phyloP scores from a whole-genome alignment of 129 eudicot genomes.

The Glebionis coronaria region DNA sequence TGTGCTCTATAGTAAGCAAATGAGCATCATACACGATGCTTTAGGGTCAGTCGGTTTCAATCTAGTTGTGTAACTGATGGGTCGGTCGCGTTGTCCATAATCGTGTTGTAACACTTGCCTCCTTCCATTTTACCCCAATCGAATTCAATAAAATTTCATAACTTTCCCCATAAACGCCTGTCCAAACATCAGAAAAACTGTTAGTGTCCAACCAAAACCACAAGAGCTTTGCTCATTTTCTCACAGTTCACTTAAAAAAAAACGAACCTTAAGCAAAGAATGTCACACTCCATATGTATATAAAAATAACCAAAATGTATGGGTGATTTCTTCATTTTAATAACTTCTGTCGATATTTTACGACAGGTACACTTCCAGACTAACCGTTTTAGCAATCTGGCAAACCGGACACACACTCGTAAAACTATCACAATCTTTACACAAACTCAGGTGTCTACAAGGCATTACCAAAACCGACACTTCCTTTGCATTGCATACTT shows the following conservation, averaged over 20 bases:
- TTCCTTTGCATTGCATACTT: conserved; percentile 60
- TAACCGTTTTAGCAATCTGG: conserved; percentile 60
- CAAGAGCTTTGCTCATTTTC: conserved; percentile 1
- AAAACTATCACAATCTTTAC: conserved; percentile 77
- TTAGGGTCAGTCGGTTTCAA: not conserved
- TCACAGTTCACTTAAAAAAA: not conserved
- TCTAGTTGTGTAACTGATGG: not conserved
- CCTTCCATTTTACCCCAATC: not conserved
- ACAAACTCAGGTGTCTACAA: conserved; percentile 94
- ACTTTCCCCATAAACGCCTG: not conserved
- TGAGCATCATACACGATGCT: not conserved
- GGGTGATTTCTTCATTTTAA: conserved; percentile 23
- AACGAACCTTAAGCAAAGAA: not conserved
- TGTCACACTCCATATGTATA: conserved; percentile 1
- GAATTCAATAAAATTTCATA: not conserved
- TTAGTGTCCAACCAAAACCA: not conserved
- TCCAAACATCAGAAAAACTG: not conserved
- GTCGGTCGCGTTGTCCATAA: not conserved
- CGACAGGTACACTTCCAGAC: conserved; percentile 76
- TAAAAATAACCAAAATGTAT: conserved; percentile 13
- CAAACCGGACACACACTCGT: conserved; percentile 77
- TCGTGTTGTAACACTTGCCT: not conserved
- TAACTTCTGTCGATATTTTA: conserved; percentile 28
- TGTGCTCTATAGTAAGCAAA: not conserved
- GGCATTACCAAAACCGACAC: conserved; percentile 89